A percentile compares a stretch with the other conserved stretches of the same genome.
These are phyloP conservation scores for Botrytis aclada DNA, from an alignment of 2,329 filamentous ascomycete genomes.

Conservation along the genomic window DNA sequence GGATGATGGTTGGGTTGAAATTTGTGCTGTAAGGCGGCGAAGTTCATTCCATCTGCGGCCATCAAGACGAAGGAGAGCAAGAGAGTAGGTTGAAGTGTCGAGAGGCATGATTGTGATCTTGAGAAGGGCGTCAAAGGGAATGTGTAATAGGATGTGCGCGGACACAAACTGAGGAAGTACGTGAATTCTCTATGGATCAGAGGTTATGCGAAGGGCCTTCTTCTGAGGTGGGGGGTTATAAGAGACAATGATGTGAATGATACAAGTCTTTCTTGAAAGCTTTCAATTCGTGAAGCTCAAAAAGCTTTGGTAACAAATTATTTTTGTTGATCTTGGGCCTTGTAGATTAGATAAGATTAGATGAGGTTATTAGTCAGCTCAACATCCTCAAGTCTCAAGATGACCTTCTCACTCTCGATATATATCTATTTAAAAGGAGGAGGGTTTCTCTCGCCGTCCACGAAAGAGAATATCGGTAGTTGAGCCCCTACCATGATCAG, in stretches of 20 bases:
- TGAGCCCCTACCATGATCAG: not conserved
- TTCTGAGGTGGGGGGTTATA: no score
- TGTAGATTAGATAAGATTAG: slow-evolving; percentile 11
- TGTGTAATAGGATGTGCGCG: not conserved
- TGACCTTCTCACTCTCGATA: not conserved
- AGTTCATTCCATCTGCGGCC: slow-evolving; percentile 96
- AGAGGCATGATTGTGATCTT: slow-evolving; percentile 62
- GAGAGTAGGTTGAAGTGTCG: slow-evolving; percentile 86
- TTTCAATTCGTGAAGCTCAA: not conserved
- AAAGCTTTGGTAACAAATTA: slow-evolving; percentile 4
- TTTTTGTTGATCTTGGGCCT: slow-evolving; percentile 2
- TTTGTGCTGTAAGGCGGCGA: slow-evolving; percentile 80
- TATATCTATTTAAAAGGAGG: not conserved
- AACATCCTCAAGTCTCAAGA: not conserved
- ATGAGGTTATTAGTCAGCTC: not conserved
- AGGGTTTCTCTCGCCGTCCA: not conserved
- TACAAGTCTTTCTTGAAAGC: not conserved
- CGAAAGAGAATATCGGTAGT: not conserved
- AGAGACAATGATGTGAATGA: not conserved
- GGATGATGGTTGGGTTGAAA: slow-evolving; percentile 86
- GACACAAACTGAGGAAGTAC: not conserved
- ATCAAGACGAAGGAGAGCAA: slow-evolving; percentile 79
- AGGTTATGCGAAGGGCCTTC: not conserved
- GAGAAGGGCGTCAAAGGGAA: not conserved
- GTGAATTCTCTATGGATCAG: no score